Evolutionary conservation across 148 eudicot genomes (phyloP).

Genomic region (Chenopodium quinoa): DNA sequence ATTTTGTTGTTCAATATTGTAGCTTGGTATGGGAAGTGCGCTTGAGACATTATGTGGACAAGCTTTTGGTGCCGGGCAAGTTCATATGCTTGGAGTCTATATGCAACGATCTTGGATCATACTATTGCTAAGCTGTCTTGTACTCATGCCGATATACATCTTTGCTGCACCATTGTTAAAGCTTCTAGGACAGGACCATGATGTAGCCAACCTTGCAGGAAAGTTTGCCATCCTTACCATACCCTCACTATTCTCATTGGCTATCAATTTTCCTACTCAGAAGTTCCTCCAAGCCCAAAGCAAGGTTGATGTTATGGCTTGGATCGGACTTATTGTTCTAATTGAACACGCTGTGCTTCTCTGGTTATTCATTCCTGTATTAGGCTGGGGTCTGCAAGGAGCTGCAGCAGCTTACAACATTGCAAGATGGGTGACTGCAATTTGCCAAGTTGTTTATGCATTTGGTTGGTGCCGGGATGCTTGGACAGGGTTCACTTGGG

Average conservation of each 20-base stretch:
- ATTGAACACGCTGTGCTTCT: slow-evolving; percentile 37
- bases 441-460: slow-evolving; percentile 49
- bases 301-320: slow-evolving; percentile 43
- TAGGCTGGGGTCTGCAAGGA: slow-evolving; percentile 54
- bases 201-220: slow-evolving; percentile 28
- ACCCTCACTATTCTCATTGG: slow-evolving; percentile 62
- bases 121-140: background rate
- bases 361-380: slow-evolving; percentile 48
- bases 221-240: slow-evolving; percentile 30
- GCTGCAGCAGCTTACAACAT: slow-evolving; percentile 58
- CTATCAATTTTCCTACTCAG: slow-evolving; percentile 57
- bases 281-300: slow-evolving; percentile 79
- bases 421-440: slow-evolving; percentile 39
- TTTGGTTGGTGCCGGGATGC: slow-evolving; percentile 57
- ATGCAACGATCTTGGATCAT: slow-evolving; percentile 24
- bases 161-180: slow-evolving; percentile 34
- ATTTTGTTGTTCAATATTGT: background rate
- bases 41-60: slow-evolving; percentile 17
- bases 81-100: slow-evolving; percentile 10
- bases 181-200: slow-evolving; percentile 3
- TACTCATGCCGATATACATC: background rate
- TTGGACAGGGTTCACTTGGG: slow-evolving; percentile 54
- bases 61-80: slow-evolving; percentile 5
- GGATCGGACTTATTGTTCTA: slow-evolving; percentile 42
- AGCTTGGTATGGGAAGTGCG: slow-evolving; percentile 16